These are phyloP conservation scores for Trichophyton schoenleinii DNA, from an alignment of 2,329 filamentous ascomycete genomes.

Conservation along the genomic window DNA sequence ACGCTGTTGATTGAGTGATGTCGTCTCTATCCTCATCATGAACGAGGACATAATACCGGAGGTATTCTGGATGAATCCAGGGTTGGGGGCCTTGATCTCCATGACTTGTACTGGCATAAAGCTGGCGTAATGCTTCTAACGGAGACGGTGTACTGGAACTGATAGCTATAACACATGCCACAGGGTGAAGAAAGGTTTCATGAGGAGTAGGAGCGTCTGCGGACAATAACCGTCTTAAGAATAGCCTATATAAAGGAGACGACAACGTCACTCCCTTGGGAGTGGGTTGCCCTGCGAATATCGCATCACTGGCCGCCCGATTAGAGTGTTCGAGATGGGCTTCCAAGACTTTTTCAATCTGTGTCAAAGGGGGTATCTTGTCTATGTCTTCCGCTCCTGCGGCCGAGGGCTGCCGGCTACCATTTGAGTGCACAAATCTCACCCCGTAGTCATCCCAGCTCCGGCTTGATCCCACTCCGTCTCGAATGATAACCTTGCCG, in stretches of 20 bases:
- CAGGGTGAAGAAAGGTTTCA: slow-evolving; percentile 89
- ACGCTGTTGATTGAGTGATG: slow-evolving; percentile 71
- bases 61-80: slow-evolving; percentile 84
- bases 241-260: slow-evolving; percentile 74
- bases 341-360: slow-evolving; percentile 70
- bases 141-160: slow-evolving; percentile 75
- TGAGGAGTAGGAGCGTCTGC: slow-evolving; percentile 66
- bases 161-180: slow-evolving; percentile 87
- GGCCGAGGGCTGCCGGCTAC: not conserved
- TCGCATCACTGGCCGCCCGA: slow-evolving; percentile 22
- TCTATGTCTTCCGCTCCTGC: slow-evolving; percentile 15
- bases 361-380: slow-evolving; percentile 30
- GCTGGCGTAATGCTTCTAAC: slow-evolving; percentile 69
- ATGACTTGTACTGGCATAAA: slow-evolving; percentile 75
- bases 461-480: slow-evolving; percentile 74
- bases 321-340: slow-evolving; percentile 68
- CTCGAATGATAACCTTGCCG: slow-evolving; percentile 79
- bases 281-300: slow-evolving; percentile 20
- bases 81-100: slow-evolving; percentile 60
- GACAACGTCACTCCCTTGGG: slow-evolving; percentile 31
- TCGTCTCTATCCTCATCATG: slow-evolving; percentile 95
- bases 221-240: slow-evolving; percentile 70
- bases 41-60: slow-evolving; percentile 90
- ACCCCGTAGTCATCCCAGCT: slow-evolving; percentile 83
- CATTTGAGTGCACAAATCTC: slow-evolving; percentile 62